These are phyloP conservation scores for Plasmodium fragile DNA, from an alignment of 169 alveolate species.

Conservation along the genomic window DNA sequence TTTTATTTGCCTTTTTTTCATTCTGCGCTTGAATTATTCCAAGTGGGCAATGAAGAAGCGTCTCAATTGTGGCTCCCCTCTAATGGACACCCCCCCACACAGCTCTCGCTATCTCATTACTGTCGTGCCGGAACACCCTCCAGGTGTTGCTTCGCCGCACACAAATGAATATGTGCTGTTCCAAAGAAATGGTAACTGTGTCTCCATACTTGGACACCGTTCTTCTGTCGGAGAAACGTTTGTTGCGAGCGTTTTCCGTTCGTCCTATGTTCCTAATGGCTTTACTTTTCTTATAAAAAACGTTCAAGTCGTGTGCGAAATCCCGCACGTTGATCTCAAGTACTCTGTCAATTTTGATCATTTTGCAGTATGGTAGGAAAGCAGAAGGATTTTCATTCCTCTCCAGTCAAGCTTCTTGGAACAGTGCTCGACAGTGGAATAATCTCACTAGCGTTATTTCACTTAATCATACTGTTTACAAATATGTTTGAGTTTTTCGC, in stretches of 20 bases:
- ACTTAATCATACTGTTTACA: background rate
- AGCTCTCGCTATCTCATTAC: background rate
- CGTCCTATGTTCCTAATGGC: conserved; percentile 5
- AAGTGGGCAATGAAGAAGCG: background rate
- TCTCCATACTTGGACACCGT: conserved; percentile 25
- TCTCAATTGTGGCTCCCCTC: background rate
- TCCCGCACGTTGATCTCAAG: conserved; percentile 35
- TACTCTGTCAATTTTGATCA: conserved; percentile 37
- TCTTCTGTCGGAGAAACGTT: conserved; percentile 5
- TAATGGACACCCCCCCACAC: background rate
- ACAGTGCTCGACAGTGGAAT: background rate
- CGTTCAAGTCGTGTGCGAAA: conserved; percentile 19
- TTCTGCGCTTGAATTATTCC: background rate
- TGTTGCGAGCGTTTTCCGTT: conserved; percentile 10
- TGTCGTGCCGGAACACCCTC: conserved; percentile 41
- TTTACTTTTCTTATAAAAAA: conserved; percentile 29
- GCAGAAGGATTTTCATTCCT: background rate
- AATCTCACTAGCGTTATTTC: background rate
- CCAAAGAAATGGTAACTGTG: conserved; percentile 47
- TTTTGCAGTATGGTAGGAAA: background rate
- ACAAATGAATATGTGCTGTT: conserved; percentile 44
- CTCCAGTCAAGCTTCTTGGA: background rate
- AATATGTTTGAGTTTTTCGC: background rate
- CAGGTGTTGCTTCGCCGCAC: conserved; percentile 5
- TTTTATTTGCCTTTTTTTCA: background rate